Evolutionary conservation across 1,139 yeast genomes (phyloP).

Genomic region (Pichia cactophila): DNA sequence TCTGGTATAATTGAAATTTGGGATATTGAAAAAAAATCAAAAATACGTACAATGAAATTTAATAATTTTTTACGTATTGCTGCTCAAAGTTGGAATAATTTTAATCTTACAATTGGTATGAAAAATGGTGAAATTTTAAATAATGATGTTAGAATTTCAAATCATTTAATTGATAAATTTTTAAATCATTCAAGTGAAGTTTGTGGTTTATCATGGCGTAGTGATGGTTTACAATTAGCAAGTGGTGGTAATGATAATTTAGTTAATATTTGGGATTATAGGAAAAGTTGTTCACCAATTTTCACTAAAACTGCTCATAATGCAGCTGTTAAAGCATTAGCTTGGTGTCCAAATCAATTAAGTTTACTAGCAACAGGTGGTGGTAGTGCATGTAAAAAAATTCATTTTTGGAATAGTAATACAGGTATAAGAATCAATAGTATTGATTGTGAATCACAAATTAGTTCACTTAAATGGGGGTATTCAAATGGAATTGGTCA

Average conservation of each 20-base stretch:
- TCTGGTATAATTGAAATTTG: conserved; percentile 87
- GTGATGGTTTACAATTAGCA: conserved; percentile 79
- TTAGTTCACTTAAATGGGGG: conserved; percentile 90
- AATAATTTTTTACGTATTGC: conserved; percentile 72
- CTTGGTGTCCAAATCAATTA: conserved; percentile 89
- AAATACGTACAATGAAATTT: conserved; percentile 64
- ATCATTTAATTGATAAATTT: conserved; percentile 58
- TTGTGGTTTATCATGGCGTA: conserved; percentile 84
- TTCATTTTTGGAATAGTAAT: conserved; percentile 92
- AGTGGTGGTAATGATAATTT: conserved; percentile 94
- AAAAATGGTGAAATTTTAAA: conserved; percentile 78
- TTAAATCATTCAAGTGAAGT: conserved; percentile 79
- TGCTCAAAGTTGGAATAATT: conserved; percentile 80
- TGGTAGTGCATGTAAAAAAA: conserved; percentile 82
- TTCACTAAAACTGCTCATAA: conserved; percentile 74
- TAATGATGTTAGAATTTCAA: conserved; percentile 86
- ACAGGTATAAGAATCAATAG: conserved; percentile 84
- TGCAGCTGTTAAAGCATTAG: conserved; percentile 93
- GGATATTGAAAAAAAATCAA: conserved; percentile 77
- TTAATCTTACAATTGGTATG: conserved; percentile 74
- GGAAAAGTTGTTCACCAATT: conserved; percentile 58
- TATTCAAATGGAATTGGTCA: conserved; percentile 58
- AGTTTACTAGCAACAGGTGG: conserved; percentile 93
- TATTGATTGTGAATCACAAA: conserved; percentile 90
- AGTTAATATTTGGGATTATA: conserved; percentile 91